Conservation (phyloP, 192 early-diverging fungal species). For the Podila epicladia region DNA sequence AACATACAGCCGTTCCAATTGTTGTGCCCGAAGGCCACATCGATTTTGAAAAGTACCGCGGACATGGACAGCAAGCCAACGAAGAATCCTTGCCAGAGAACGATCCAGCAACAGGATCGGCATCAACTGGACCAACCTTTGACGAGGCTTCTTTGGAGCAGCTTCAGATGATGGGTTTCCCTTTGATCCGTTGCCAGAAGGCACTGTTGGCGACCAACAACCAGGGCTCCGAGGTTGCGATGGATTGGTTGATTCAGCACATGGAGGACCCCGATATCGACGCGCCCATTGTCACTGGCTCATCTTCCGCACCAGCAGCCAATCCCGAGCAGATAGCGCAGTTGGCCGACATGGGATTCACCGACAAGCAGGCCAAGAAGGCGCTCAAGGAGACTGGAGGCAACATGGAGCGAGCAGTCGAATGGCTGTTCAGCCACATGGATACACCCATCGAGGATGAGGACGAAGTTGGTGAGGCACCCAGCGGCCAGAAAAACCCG, state of each 20-base stretch:
- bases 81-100: slow-evolving; percentile 87
- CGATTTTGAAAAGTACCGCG: slow-evolving; percentile 77
- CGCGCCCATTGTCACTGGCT: slow-evolving; percentile 60
- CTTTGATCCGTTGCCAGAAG: slow-evolving; percentile 82
- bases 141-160: slow-evolving; percentile 79
- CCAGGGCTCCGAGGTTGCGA: slow-evolving; percentile 82
- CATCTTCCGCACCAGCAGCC: slow-evolving; percentile 10
- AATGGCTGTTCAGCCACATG: slow-evolving; percentile 93
- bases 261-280: slow-evolving; percentile 97
- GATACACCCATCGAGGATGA: slow-evolving; percentile 70
- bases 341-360: slow-evolving; percentile 95
- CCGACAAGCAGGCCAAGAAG: slow-evolving; percentile 75
- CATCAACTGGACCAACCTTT: slow-evolving; percentile 54
- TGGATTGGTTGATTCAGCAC: slow-evolving; percentile 96
- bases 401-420: slow-evolving; percentile 91
- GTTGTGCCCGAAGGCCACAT: slow-evolving; percentile 60
- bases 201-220: slow-evolving; percentile 87
- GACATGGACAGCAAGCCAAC: slow-evolving; percentile 68
- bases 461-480: slow-evolving; percentile 4
- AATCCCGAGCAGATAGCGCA: slow-evolving; percentile 60
- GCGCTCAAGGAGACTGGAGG: slow-evolving; percentile 85
- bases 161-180: slow-evolving; percentile 93
- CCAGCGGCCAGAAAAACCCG: slow-evolving; percentile 22
- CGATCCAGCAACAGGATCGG: slow-evolving; percentile 17
- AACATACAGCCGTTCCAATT: slow-evolving; percentile 63